Percentiles rank a stretch among this genome's conserved stretches.
Evolutionary conservation across 2,329 filamentous ascomycete species (phyloP).

Genomic region (Taxawa tesnikishii): DNA sequence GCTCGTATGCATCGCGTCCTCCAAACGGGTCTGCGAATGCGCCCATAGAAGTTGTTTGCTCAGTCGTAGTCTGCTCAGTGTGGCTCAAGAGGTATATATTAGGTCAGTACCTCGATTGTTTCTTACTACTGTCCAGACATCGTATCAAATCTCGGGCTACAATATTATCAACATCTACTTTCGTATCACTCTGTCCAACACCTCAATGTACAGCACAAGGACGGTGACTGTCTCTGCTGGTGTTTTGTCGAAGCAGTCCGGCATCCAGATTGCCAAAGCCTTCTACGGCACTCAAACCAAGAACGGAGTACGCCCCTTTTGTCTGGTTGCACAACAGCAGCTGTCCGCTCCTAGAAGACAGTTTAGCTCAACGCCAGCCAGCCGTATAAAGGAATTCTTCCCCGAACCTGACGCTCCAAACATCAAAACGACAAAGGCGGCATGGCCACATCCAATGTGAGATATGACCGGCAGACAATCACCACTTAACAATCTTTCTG

Average conservation of each 20-base stretch:
- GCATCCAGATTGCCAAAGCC: slow-evolving; percentile 23
- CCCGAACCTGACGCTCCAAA: slow-evolving; percentile 29
- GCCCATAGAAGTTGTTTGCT: too few species aligned
- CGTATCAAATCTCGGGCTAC: background rate
- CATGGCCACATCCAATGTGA: slow-evolving; percentile 37
- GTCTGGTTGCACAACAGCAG: slow-evolving; percentile 19
- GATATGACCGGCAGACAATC: slow-evolving; percentile 6
- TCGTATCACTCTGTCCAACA: too few species aligned
- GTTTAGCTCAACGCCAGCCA: slow-evolving; percentile 26
- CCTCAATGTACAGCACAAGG: slow-evolving; percentile 18
- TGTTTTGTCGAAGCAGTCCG: slow-evolving; percentile 22
- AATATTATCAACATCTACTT: slow-evolving; percentile 1
- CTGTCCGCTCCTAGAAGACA: slow-evolving; percentile 17
- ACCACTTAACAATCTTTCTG: background rate
- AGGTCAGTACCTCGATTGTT: too few species aligned
- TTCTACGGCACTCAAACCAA: slow-evolving; percentile 20
- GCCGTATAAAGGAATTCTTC: slow-evolving; percentile 33
- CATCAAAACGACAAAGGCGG: slow-evolving; percentile 32
- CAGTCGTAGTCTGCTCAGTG: too few species aligned
- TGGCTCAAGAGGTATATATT: too few species aligned
- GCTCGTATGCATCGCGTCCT: too few species aligned
- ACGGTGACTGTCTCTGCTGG: slow-evolving; percentile 10
- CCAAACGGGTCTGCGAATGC: too few species aligned
- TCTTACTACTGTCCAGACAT: too few species aligned
- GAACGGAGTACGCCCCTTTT: slow-evolving; percentile 18